These are phyloP conservation scores for Vairimorpha necatrix DNA, from an alignment of 371 early-diverging fungal genomes.

Conservation along the genomic window DNA sequence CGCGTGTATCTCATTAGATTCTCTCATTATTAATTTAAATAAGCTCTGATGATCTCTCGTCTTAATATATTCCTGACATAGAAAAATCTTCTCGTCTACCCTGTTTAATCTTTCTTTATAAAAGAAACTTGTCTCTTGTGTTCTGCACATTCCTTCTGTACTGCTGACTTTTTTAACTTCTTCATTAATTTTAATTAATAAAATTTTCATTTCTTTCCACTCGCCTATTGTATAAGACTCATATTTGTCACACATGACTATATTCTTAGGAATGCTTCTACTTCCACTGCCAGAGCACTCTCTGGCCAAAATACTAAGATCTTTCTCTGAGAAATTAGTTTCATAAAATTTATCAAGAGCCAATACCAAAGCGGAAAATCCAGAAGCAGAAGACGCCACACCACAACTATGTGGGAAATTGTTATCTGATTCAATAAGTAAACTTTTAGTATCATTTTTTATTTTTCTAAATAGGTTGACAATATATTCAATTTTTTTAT, in stretches of 20 bases:
- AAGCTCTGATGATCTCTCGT: slow-evolving; percentile 77
- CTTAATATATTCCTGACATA: slow-evolving; percentile 74
- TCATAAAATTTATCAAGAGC: slow-evolving; percentile 72
- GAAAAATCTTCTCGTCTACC: slow-evolving; percentile 78
- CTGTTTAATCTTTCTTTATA: slow-evolving; percentile 72
- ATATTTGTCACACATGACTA: slow-evolving; percentile 84
- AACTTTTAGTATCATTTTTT: background rate
- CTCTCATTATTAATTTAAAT: slow-evolving; percentile 86
- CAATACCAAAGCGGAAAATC: slow-evolving; percentile 82
- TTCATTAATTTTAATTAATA: slow-evolving; percentile 79
- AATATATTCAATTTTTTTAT: slow-evolving; percentile 8
- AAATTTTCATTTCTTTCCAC: slow-evolving; percentile 85
- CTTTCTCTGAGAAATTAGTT: slow-evolving; percentile 62
- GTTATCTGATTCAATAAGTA: slow-evolving; percentile 66
- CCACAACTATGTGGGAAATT: slow-evolving; percentile 97
- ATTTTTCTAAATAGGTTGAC: slow-evolving; percentile 30
- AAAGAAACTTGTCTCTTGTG: slow-evolving; percentile 78
- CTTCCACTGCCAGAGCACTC: slow-evolving; percentile 91
- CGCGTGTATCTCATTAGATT: slow-evolving; percentile 95
- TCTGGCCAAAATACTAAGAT: slow-evolving; percentile 81
- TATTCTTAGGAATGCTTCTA: slow-evolving; percentile 87
- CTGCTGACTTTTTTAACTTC: slow-evolving; percentile 80
- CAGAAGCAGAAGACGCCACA: slow-evolving; percentile 94
- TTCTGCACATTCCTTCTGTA: slow-evolving; percentile 90
- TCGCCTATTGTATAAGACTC: slow-evolving; percentile 70